Evolutionary conservation across 129 eudicot species (phyloP).

Genomic region (Daucus carota): DNA sequence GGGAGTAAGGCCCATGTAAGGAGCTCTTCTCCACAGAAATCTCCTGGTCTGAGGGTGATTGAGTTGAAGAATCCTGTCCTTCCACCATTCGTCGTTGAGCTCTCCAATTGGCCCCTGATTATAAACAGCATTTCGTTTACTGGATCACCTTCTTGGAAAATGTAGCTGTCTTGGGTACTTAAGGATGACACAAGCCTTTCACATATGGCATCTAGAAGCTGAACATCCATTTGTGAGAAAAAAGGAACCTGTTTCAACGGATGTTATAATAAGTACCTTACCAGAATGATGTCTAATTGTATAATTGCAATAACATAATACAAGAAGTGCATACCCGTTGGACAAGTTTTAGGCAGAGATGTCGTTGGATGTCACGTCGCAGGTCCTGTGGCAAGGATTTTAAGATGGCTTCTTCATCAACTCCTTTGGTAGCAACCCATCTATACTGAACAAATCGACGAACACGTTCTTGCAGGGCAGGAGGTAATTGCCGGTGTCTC

Average conservation of each 20-base stretch:
- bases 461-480: conserved; percentile 65
- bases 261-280: neutral
- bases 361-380: conserved; percentile 87
- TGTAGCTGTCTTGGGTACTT: conserved; percentile 67
- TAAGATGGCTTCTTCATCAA: conserved; percentile 69
- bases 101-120: conserved; percentile 80
- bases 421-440: conserved; percentile 96
- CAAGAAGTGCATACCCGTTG: conserved; percentile 59
- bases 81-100: conserved; percentile 93
- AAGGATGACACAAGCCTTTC: conserved; percentile 72
- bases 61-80: conserved; percentile 84
- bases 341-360: conserved; percentile 89
- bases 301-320: neutral
- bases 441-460: conserved; percentile 71
- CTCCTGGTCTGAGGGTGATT: conserved; percentile 85
- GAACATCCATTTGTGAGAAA: conserved; percentile 90
- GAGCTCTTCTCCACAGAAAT: conserved; percentile 87
- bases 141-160: conserved; percentile 79
- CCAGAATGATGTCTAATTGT: neutral
- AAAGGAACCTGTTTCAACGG: conserved; percentile 53
- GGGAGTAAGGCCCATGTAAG: conserved; percentile 93
- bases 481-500: conserved; percentile 91
- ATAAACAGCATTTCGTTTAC: conserved; percentile 80
- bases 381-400: conserved; percentile 75
- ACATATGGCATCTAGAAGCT: conserved; percentile 84